Evolutionary conservation across 768 basidiomycete genomes (phyloP).

Genomic region (Austroboletus festivus): DNA sequence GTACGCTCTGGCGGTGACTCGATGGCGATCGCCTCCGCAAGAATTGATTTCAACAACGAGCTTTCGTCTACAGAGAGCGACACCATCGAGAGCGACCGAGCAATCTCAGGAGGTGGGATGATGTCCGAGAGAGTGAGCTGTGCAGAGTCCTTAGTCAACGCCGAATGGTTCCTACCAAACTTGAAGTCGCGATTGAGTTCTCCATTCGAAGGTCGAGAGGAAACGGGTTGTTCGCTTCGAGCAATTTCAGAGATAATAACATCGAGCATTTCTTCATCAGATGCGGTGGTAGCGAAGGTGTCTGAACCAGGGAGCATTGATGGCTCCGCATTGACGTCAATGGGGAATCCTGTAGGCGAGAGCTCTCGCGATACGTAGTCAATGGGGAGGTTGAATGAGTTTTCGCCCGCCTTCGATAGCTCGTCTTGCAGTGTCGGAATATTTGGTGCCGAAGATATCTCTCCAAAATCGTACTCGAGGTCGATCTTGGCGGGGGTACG

Average conservation of each 20-base stretch:
- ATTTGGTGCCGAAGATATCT: slow-evolving; percentile 52
- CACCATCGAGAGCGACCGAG: slow-evolving; percentile 44
- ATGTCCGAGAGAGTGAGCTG: slow-evolving; percentile 67
- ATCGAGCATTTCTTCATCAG: slow-evolving; percentile 33
- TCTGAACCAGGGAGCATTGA: slow-evolving; percentile 41
- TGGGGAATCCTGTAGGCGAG: slow-evolving; percentile 12
- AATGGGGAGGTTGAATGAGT: slow-evolving; percentile 18
- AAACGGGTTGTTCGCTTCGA: slow-evolving; percentile 31
- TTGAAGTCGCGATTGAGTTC: slow-evolving; percentile 70
- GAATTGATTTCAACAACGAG: slow-evolving; percentile 53
- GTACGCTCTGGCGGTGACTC: slow-evolving; percentile 31
- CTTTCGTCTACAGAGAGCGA: slow-evolving; percentile 49
- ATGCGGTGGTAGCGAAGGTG: slow-evolving; percentile 25
- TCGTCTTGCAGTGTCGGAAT: slow-evolving; percentile 38
- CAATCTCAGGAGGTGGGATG: slow-evolving; percentile 61
- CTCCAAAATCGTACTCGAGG: slow-evolving; percentile 46
- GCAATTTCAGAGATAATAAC: slow-evolving; percentile 15
- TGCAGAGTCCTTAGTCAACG: slow-evolving; percentile 2
- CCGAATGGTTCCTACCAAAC: slow-evolving; percentile 55
- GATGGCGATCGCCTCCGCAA: slow-evolving; percentile 43
- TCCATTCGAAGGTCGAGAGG: slow-evolving; percentile 55
- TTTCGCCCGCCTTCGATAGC: slow-evolving; percentile 21
- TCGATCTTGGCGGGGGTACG: slow-evolving; percentile 70
- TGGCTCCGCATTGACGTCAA: slow-evolving; percentile 33
- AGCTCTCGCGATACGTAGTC: slow-evolving; percentile 17